phyloP scores from a whole-genome alignment of 352 stramenopile genomes.

The Phytophthora podocarpi region DNA sequence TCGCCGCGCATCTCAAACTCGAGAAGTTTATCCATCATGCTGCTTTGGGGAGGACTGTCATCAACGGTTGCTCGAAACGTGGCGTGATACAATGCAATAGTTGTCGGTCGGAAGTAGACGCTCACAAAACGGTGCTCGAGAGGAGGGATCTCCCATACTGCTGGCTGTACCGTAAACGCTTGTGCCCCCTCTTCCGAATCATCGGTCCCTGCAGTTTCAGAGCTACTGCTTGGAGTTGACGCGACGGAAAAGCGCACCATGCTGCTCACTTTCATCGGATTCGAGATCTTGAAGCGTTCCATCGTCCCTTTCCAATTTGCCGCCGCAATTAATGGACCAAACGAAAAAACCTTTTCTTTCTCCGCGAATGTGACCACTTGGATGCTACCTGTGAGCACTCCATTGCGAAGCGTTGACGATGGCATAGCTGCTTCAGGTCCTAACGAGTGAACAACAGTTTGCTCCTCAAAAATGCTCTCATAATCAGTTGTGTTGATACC shows the following conservation, averaged over 20 bases:
- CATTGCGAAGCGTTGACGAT: constrained; percentile 17
- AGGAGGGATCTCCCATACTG: constrained; percentile 92
- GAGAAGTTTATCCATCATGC: constrained; percentile 46
- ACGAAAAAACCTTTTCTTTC: constrained; percentile 88
- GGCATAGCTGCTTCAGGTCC: constrained; percentile 36
- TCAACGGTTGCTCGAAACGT: constrained; percentile 86
- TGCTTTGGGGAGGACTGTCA: constrained; percentile 56
- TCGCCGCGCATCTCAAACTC: constrained; percentile 92
- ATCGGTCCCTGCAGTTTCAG: constrained; percentile 11
- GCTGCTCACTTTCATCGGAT: constrained; percentile 94
- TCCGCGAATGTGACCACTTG: constrained; percentile 85
- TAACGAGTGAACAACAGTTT: constrained; percentile 89
- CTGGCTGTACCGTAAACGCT: constrained; percentile 90
- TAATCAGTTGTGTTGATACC: constrained; percentile 89
- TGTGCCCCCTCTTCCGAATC: constrained; percentile 21
- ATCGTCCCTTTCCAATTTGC: constrained; percentile 74
- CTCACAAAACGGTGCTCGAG: constrained; percentile 95
- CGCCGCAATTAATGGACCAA: constrained; percentile 81
- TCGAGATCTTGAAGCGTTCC: constrained; percentile 95
- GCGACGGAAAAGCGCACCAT: constrained; percentile 86
- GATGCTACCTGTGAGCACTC: constrained; percentile 30
- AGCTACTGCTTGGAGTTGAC: constrained; percentile 17
- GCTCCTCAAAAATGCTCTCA: constrained; percentile 95
- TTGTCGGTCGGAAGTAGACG: constrained; percentile 92
- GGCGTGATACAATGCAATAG: constrained; percentile 85